phyloP scores from a whole-genome alignment of 768 basidiomycete genomes.

The Phanerodontia chrysosporium region DNA sequence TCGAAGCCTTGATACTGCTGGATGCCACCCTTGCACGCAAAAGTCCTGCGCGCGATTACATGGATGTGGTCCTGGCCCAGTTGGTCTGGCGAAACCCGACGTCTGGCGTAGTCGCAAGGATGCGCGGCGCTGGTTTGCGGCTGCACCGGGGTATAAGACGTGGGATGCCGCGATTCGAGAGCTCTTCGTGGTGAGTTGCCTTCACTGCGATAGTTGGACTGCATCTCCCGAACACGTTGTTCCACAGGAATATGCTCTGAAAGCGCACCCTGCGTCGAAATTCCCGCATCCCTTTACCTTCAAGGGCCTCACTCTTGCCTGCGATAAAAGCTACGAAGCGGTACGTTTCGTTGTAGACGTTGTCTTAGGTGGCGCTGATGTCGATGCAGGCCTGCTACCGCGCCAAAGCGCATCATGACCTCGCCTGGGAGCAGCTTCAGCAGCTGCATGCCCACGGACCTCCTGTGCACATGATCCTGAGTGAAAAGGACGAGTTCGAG shows the following conservation, averaged over 20 bases:
- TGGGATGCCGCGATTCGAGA: neutral
- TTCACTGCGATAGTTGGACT: neutral
- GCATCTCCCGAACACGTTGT: no score
- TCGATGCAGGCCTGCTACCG: neutral
- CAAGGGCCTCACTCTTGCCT: neutral
- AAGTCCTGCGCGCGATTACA: neutral
- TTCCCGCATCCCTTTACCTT: neutral
- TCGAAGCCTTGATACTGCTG: constrained; percentile 36
- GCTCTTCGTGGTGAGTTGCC: neutral
- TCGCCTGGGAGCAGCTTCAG: neutral
- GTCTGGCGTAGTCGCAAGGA: constrained; percentile 1
- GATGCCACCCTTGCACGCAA: constrained; percentile 29
- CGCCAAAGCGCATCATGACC: neutral
- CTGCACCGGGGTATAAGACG: neutral
- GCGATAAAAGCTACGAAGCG: neutral
- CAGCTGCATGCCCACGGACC: neutral
- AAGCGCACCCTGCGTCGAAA: neutral
- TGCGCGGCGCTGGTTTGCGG: neutral
- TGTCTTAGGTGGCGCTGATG: neutral
- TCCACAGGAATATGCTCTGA: neutral
- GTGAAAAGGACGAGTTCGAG: neutral
- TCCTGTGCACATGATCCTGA: neutral
- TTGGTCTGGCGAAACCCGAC: neutral
- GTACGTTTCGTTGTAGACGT: neutral
- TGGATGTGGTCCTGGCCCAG: neutral